Conservation (phyloP, 2,329 filamentous ascomycete genomes). For the Pestalotiopsis sp. region DNA sequence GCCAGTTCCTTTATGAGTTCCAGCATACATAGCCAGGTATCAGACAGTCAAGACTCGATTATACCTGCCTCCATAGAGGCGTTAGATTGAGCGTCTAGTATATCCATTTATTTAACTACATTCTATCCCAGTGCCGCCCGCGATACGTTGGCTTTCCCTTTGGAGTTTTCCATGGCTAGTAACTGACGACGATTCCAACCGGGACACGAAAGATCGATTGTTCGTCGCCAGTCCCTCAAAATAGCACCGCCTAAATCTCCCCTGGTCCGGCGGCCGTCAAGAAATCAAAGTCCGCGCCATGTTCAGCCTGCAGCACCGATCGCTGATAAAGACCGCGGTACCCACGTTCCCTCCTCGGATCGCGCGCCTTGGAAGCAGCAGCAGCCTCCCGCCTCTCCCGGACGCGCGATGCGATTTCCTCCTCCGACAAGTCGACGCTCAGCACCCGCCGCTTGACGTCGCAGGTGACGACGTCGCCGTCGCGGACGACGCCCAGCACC, state of each 20-base stretch:
- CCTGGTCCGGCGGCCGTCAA: constrained; percentile 30
- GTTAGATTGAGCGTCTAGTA: too few species aligned
- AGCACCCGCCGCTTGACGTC: constrained; percentile 70
- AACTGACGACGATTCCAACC: too few species aligned
- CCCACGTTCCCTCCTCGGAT: constrained; percentile 38
- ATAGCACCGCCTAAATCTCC: neutral
- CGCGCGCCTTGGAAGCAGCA: neutral
- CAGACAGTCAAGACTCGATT: too few species aligned
- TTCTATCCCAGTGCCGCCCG: too few species aligned
- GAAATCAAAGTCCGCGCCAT: constrained; percentile 65
- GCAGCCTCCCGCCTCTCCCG: constrained; percentile 50
- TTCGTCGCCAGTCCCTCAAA: neutral
- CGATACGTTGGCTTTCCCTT: too few species aligned
- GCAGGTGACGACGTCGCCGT: constrained; percentile 80
- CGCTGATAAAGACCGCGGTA: constrained; percentile 63
- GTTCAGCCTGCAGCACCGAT: constrained; percentile 61
- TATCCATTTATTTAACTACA: too few species aligned
- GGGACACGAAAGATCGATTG: too few species aligned
- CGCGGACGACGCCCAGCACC: constrained; percentile 74
- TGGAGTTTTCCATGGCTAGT: too few species aligned
- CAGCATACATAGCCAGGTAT: too few species aligned
- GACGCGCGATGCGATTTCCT: constrained; percentile 58
- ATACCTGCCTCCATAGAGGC: too few species aligned
- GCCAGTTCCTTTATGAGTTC: too few species aligned
- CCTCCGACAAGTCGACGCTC: constrained; percentile 62